Evolutionary conservation across 2,329 filamentous ascomycete genomes (phyloP).

Genomic region (Zalaria sp.): DNA sequence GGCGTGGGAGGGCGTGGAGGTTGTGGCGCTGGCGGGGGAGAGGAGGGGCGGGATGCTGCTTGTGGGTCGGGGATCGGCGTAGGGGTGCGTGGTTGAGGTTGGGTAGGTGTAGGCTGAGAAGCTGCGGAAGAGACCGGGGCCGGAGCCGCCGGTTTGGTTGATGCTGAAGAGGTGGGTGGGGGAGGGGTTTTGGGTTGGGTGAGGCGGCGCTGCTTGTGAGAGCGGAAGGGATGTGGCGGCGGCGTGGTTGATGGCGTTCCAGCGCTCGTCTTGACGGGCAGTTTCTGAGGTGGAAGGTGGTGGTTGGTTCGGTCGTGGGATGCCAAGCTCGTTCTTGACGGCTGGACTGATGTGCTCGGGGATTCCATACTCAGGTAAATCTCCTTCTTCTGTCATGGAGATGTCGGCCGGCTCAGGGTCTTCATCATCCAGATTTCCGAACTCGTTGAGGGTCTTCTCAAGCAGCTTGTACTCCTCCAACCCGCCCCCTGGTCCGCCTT

Average conservation of each 20-base stretch:
- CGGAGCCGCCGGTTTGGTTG: conserved; percentile 2
- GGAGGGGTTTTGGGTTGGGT: conserved; percentile 4
- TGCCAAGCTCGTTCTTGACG: conserved; percentile 17
- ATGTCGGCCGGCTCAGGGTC: conserved; percentile 23
- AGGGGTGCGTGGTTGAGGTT: too few relatives aligned
- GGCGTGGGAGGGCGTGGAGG: conserved; percentile 12
- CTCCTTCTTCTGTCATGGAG: background rate
- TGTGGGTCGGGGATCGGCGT: too few relatives aligned
- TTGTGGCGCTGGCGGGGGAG: conserved; percentile 13
- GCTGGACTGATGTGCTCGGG: conserved; percentile 16
- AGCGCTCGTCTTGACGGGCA: conserved; percentile 17
- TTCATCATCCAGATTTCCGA: conserved; percentile 20
- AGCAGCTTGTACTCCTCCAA: conserved; percentile 40
- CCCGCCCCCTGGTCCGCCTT: conserved; percentile 34
- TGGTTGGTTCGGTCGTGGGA: conserved; percentile 1
- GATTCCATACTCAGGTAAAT: conserved; percentile 10
- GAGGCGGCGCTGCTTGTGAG: background rate
- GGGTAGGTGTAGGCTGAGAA: conserved; percentile 12
- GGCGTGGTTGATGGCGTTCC: conserved; percentile 25
- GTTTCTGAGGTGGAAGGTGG: conserved; percentile 7
- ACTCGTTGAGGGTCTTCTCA: conserved; percentile 20
- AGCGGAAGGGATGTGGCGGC: conserved; percentile 9
- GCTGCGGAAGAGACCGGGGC: conserved; percentile 11
- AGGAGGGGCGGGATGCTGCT: conserved; percentile 10
- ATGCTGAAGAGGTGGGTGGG: conserved; percentile 1